Evolutionary conservation across 1,284 basidiomycete genomes (phyloP).

Genomic region (Fomitopsis pinicola): DNA sequence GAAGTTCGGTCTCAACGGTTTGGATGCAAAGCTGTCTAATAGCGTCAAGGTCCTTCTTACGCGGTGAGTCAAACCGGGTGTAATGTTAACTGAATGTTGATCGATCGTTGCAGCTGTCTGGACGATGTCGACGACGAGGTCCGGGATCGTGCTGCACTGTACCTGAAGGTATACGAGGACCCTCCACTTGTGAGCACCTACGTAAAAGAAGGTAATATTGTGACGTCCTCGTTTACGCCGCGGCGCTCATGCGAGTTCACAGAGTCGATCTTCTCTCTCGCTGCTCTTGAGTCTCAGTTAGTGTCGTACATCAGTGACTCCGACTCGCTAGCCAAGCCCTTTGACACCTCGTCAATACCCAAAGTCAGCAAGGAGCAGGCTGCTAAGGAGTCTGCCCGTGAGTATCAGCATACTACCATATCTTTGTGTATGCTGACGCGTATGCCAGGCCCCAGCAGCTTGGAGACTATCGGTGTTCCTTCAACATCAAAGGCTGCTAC

Average conservation of each 20-base stretch:
- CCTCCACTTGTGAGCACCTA: constrained; percentile 80
- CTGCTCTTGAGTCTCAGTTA: constrained; percentile 82
- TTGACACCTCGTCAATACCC: constrained; percentile 80
- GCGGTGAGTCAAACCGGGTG: constrained; percentile 43
- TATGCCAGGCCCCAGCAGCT: constrained; percentile 66
- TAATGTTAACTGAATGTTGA: constrained; percentile 6
- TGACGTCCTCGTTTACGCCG: background rate
- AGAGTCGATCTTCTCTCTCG: constrained; percentile 92
- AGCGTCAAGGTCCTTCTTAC: constrained; percentile 86
- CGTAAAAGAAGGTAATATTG: constrained; percentile 79
- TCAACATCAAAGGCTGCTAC: constrained; percentile 57
- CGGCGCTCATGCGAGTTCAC: constrained; percentile 6
- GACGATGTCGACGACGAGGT: constrained; percentile 99
- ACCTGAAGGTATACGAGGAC: constrained; percentile 82
- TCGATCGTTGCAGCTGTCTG: constrained; percentile 61
- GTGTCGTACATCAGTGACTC: constrained; percentile 88
- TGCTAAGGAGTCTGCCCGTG: constrained; percentile 80
- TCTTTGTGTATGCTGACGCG: background rate
- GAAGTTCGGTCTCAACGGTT: constrained; percentile 92
- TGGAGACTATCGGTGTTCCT: constrained; percentile 79
- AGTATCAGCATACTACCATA: constrained; percentile 26
- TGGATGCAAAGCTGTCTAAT: constrained; percentile 75
- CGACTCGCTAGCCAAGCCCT: constrained; percentile 60
- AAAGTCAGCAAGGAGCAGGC: constrained; percentile 91
- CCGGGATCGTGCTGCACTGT: constrained; percentile 94